These are phyloP conservation scores for Coffea canephora DNA, from an alignment of 257 asterid species.

Conservation along the genomic window DNA sequence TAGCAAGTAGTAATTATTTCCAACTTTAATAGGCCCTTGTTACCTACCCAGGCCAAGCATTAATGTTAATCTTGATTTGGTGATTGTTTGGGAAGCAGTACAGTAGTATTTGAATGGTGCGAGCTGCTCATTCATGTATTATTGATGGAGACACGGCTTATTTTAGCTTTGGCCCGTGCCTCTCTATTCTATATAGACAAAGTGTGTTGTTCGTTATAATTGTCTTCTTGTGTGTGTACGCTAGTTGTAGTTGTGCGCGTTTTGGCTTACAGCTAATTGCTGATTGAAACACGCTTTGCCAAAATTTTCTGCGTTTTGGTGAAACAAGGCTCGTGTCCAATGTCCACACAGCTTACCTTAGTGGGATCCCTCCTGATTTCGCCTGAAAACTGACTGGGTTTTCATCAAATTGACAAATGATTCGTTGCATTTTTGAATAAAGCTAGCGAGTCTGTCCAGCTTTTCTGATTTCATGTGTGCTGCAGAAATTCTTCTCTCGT, in stretches of 20 bases:
- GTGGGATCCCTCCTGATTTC: not conserved
- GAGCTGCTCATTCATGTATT: not conserved
- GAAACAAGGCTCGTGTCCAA: conserved; percentile 5
- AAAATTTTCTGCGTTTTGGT: not conserved
- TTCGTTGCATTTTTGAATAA: not conserved
- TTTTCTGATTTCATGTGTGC: not conserved
- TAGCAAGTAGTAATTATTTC: not conserved
- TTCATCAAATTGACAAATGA: not conserved
- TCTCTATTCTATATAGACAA: too few species aligned
- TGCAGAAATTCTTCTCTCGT: not conserved
- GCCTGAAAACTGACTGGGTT: too few species aligned
- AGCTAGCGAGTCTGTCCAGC: not conserved
- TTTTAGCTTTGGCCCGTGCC: not conserved
- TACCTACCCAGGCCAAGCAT: not conserved
- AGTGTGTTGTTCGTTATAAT: too few species aligned
- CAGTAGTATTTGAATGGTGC: conserved; percentile 4
- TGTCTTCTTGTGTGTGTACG: not conserved
- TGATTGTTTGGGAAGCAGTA: not conserved
- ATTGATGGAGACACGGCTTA: not conserved
- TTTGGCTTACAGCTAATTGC: conserved; percentile 1
- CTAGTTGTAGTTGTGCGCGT: conserved; percentile 28
- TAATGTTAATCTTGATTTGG: not conserved
- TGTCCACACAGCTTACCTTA: not conserved
- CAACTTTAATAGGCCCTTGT: not conserved
- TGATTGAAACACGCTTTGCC: not conserved